Evolutionary conservation across 192 early-diverging fungal genomes (phyloP).

Genomic region (Gaertneriomyces semiglobifer): DNA sequence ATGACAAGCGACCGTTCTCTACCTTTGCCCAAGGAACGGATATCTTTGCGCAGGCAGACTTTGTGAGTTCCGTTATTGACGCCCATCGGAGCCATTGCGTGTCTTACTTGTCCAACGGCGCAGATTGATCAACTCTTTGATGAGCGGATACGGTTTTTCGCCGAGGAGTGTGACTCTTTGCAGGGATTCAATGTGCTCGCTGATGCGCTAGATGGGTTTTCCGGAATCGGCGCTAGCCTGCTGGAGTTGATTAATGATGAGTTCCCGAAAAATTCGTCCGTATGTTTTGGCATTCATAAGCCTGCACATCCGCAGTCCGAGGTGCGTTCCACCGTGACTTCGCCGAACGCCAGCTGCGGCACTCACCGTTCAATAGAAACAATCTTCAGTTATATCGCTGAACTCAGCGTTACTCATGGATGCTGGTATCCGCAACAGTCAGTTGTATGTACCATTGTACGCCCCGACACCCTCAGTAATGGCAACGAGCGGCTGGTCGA

Average conservation of each 20-base stretch:
- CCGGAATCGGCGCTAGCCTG: conserved; percentile 33
- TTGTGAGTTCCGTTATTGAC: conserved; percentile 2
- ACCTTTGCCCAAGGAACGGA: conserved; percentile 54
- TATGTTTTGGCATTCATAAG: conserved; percentile 39
- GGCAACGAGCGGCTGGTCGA: conserved; percentile 9
- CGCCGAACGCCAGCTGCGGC: no score
- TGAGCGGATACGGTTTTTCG: conserved; percentile 41
- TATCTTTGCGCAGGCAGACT: conserved; percentile 33
- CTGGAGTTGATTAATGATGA: conserved; percentile 40
- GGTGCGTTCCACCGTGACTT: no score
- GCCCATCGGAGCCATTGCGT: neutral
- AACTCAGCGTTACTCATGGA: conserved; percentile 34
- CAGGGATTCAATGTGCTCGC: conserved; percentile 48
- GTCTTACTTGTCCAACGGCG: neutral
- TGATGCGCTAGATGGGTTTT: conserved; percentile 43
- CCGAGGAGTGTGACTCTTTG: conserved; percentile 45
- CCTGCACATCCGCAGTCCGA: neutral
- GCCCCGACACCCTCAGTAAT: conserved; percentile 6
- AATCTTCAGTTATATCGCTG: conserved; percentile 10
- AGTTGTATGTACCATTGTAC: conserved; percentile 38
- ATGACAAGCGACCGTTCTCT: conserved; percentile 52
- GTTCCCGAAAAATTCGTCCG: conserved; percentile 38
- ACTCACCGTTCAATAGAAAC: conserved; percentile 14
- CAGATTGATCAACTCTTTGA: conserved; percentile 44
- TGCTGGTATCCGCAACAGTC: conserved; percentile 16